phyloP scores from a whole-genome alignment of 208 protist species.

The Wallacemonas collosoma region DNA sequence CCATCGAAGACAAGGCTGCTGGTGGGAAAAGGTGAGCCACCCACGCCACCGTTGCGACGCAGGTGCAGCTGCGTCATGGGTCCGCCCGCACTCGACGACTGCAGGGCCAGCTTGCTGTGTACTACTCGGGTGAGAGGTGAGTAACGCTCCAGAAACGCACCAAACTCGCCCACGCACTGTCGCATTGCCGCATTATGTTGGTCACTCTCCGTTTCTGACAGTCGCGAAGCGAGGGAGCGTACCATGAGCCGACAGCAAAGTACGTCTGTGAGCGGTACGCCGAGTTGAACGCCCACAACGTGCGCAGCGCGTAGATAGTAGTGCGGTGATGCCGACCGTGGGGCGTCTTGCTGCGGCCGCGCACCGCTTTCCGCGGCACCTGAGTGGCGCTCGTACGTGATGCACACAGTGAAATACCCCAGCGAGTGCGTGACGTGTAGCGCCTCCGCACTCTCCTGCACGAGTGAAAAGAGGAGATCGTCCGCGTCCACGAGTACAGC shows the following conservation, averaged over 20 bases:
- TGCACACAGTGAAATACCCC: slow-evolving; percentile 50
- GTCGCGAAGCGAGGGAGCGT: slow-evolving; percentile 35
- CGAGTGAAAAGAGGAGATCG: slow-evolving; percentile 10
- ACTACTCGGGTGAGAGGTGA: slow-evolving; percentile 55
- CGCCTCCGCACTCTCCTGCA: slow-evolving; percentile 31
- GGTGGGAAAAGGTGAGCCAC: slow-evolving; percentile 66
- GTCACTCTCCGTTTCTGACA: slow-evolving; percentile 50
- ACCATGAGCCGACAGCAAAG: slow-evolving; percentile 58
- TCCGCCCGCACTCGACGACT: slow-evolving; percentile 47
- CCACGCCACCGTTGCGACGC: slow-evolving; percentile 48
- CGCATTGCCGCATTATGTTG: slow-evolving; percentile 72
- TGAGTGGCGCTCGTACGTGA: slow-evolving; percentile 25
- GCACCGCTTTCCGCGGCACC: not conserved
- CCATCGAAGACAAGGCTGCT: slow-evolving; percentile 66
- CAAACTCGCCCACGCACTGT: slow-evolving; percentile 52
- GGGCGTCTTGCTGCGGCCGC: not conserved
- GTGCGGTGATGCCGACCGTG: not conserved
- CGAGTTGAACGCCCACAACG: slow-evolving; percentile 65
- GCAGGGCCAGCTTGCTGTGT: slow-evolving; percentile 61
- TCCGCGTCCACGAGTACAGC: slow-evolving; percentile 8
- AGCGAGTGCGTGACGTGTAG: slow-evolving; percentile 64
- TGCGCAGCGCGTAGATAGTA: slow-evolving; percentile 35
- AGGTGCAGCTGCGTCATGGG: slow-evolving; percentile 77
- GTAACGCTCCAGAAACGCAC: slow-evolving; percentile 73
- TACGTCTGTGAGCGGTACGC: slow-evolving; percentile 52